Base-by-base conservation (phyloP, 2,329 filamentous ascomycete genomes). In the Pseudogymnoascus sp. region DNA sequence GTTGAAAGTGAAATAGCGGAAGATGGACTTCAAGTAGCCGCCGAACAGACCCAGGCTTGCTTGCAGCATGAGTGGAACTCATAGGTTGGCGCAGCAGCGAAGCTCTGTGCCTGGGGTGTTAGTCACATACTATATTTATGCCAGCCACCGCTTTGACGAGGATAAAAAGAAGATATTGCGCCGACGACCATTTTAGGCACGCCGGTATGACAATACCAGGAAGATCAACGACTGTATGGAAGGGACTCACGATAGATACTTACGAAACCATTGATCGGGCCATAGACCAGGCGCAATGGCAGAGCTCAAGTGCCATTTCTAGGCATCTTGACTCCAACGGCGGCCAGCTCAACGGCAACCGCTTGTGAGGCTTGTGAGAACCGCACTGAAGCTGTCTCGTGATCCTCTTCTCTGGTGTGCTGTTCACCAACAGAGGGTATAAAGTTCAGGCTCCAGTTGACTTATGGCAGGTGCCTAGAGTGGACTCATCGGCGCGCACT, bases 181-280 rank as follows among this genome's bases (percentile, higher is more conserved):
- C 46, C 46, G n/a, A 11, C n/a, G n/a, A 16, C 46, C 46, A 56
- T 5, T 56, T 31, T 56, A 56, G 46, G 46, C 46, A 56, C 46
- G 46, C 25, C 46, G 46, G 46, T 31, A 56, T 56, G 46, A 56
- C 46, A 56, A 56, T 18, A 31, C 8, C 25, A 10, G 46, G 10
- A 56, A 34, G 11, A 18, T 31, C 46, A 18, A 56, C 46, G 18
- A 56, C 46, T 34, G 46, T 56, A 56, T 56, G 46, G 46, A 56
- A 56, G 25, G n/a, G 46, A 56, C 46, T 34, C 46, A 56, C 46
- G 14, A 34, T 56, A 56, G 25, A 56, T 56, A 56, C 46, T 31
- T 31, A 56, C 46, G 46, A 12, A 31, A 25, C 46, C 25, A 18
- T 56, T 18, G 46, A 31, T 18, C 25, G 25, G 8, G 46, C 14